Base-by-base conservation (phyloP, 2,329 filamentous ascomycete species). In the Seiridium unicorne region DNA sequence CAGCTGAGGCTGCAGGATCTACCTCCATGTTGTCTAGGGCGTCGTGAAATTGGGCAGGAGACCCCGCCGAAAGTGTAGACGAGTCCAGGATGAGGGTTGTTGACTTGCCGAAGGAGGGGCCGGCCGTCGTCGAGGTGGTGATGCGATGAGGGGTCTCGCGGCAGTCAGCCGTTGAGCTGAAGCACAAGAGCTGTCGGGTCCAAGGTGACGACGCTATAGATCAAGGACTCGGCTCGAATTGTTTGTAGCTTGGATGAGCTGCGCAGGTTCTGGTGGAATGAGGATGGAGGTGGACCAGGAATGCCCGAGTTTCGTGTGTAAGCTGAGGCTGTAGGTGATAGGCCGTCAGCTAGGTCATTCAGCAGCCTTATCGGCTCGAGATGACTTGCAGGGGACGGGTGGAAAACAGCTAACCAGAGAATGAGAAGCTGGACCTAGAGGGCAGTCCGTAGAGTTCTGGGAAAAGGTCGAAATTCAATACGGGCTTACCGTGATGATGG, bases 11-110 rank as follows among this genome's bases (percentile, higher is more conserved):
- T 55, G 60, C 18, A 59, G 68, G 67, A 60, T 79, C 75, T 62
- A 76, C 75, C 60, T 87, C 84, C 78, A 83, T 82, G 62, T 67
- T 79, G 68, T 82, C 79, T 67, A 82, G 72, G 61, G 77, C 78
- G 79, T 81, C 78, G 79, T 80, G 79, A 69, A 79, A 81, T 69
- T 82, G 81, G 76, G 75, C 80, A 71, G 77, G 74, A 62, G 81
- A 82, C 75, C 80, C 81, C 69, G 75, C 74, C 51, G 77, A 76
- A 40, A 81, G 68, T 18, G 74, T 79, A 62, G 80, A 80, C 63
- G 79, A 79, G 81, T 86, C 83, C 82, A 85, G 79, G 63, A 72
- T 80, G 49, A 60, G 51, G 35, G 54, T 44, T 38, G 47, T 54
- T 51, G 46, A n/a, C 38, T 38, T 36, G 49, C 49, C 31, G 34